Conservation (phyloP, 1,284 basidiomycete genomes). For the Moniliophthora roreri region DNA sequence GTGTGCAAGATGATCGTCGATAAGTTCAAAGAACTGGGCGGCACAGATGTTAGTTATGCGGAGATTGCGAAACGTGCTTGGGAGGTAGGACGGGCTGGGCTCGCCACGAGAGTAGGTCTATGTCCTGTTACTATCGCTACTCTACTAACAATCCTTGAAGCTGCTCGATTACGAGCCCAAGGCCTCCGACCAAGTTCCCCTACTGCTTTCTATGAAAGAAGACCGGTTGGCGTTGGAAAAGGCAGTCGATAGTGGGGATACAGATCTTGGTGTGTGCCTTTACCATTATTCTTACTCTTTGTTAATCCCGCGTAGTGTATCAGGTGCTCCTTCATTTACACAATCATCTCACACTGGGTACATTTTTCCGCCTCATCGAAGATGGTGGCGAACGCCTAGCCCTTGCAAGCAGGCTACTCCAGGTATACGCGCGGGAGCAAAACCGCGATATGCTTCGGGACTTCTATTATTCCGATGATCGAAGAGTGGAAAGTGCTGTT, state of each 20-base stretch:
- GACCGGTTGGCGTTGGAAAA: constrained; percentile 87
- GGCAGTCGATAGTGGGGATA: constrained; percentile 93
- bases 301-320: constrained; percentile 60
- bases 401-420: constrained; percentile 74
- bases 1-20: constrained; percentile 83
- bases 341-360: constrained; percentile 81
- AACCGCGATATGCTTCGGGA: constrained; percentile 91
- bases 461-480: constrained; percentile 98
- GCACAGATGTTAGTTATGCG: constrained; percentile 83
- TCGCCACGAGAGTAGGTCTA: constrained; percentile 82
- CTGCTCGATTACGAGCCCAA: constrained; percentile 87
- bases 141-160: too few species aligned
- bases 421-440: constrained; percentile 88
- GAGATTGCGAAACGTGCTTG: constrained; percentile 95
- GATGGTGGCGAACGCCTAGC: constrained; percentile 76
- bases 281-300: constrained; percentile 20
- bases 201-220: constrained; percentile 93
- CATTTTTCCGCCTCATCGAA: constrained; percentile 95
- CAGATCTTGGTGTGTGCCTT: constrained; percentile 74
- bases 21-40: constrained; percentile 78
- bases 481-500: constrained; percentile 88
- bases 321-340: constrained; percentile 87
- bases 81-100: constrained; percentile 81
- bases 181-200: constrained; percentile 91
- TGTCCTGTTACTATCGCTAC: constrained; percentile 43